A percentile compares a stretch with the other conserved stretches of the same genome.
These are phyloP conservation scores for Aspergillus heteromorphus DNA, from an alignment of 495 filamentous ascomycete species.

Conservation along the genomic window DNA sequence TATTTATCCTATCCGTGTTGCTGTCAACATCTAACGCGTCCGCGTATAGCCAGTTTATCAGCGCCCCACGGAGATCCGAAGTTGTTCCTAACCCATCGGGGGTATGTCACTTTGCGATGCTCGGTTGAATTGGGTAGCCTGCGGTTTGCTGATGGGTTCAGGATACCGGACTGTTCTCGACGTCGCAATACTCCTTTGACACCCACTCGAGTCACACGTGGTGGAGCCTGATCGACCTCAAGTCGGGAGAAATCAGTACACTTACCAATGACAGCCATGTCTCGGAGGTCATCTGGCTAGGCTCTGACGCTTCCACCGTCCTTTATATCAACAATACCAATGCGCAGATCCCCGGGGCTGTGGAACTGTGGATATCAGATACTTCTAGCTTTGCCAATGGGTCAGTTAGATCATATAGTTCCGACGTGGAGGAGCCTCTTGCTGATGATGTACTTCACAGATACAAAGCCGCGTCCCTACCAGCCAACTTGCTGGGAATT, in stretches of 20 bases:
- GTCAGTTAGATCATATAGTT: constrained; percentile 9
- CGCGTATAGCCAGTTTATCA: constrained; percentile 23
- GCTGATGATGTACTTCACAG: constrained; percentile 17
- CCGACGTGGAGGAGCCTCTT: neutral
- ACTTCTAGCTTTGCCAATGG: constrained; percentile 22
- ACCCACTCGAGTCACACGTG: constrained; percentile 25
- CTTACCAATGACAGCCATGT: constrained; percentile 40
- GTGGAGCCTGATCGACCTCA: constrained; percentile 37
- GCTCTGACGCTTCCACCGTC: constrained; percentile 33
- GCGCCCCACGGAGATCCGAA: constrained; percentile 31
- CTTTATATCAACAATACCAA: constrained; percentile 47
- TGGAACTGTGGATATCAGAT: constrained; percentile 39
- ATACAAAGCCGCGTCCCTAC: constrained; percentile 52
- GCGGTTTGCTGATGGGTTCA: constrained; percentile 4
- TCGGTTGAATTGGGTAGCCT: neutral
- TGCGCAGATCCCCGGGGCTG: constrained; percentile 34
- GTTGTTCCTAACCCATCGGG: constrained; percentile 35
- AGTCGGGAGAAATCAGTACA: constrained; percentile 29
- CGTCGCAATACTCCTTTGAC: constrained; percentile 43
- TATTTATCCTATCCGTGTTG: neutral
- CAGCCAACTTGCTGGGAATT: constrained; percentile 58
- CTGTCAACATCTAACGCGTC: neutral
- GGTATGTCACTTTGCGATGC: constrained; percentile 14
- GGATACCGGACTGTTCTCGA: constrained; percentile 30
- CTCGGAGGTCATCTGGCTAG: constrained; percentile 41